Evolutionary conservation across 1,139 yeast species (phyloP).

Genomic region (Geotrichum klebahnii): DNA sequence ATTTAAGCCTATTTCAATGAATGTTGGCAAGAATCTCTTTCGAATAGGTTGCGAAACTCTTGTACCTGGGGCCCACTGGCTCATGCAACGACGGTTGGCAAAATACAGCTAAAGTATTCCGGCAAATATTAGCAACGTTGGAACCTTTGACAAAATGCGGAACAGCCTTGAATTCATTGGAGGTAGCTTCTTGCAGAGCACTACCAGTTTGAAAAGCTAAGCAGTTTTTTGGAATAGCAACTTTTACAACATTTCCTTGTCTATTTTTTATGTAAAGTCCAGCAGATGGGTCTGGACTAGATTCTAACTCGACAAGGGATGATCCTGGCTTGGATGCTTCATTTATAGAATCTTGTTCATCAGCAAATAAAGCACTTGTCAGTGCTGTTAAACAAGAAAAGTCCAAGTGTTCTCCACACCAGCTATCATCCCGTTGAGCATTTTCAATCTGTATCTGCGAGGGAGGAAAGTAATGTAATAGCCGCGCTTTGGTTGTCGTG

Average conservation of each 20-base stretch:
- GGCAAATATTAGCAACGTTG: slow-evolving; percentile 40
- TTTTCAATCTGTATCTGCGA: neutral
- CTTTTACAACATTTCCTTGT: slow-evolving; percentile 46
- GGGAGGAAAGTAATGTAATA: slow-evolving; percentile 49
- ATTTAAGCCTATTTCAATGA: too few relatives aligned
- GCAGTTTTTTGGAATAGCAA: slow-evolving; percentile 53
- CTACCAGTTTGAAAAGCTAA: slow-evolving; percentile 64
- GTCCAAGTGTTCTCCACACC: slow-evolving; percentile 68
- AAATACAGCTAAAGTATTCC: slow-evolving; percentile 62
- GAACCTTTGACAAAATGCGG: slow-evolving; percentile 55
- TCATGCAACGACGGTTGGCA: slow-evolving; percentile 60
- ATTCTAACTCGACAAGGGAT: slow-evolving; percentile 30
- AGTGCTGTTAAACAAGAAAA: slow-evolving; percentile 62
- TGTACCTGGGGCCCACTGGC: slow-evolving; percentile 41
- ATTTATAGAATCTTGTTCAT: slow-evolving; percentile 37
- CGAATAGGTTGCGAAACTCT: slow-evolving; percentile 52
- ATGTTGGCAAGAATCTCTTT: slow-evolving; percentile 28
- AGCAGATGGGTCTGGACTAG: slow-evolving; percentile 46
- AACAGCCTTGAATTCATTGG: slow-evolving; percentile 54
- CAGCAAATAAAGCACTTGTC: slow-evolving; percentile 54
- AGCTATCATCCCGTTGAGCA: slow-evolving; percentile 34
- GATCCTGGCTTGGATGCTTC: neutral
- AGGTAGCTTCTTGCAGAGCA: slow-evolving; percentile 53
- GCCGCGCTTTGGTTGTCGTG: slow-evolving; percentile 57
- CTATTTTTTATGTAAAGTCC: slow-evolving; percentile 56